A percentile compares a stretch with the other conserved stretches of the same genome.
Conservation (phyloP, 106 monocot species). For the Acanthochlamys bracteata region DNA sequence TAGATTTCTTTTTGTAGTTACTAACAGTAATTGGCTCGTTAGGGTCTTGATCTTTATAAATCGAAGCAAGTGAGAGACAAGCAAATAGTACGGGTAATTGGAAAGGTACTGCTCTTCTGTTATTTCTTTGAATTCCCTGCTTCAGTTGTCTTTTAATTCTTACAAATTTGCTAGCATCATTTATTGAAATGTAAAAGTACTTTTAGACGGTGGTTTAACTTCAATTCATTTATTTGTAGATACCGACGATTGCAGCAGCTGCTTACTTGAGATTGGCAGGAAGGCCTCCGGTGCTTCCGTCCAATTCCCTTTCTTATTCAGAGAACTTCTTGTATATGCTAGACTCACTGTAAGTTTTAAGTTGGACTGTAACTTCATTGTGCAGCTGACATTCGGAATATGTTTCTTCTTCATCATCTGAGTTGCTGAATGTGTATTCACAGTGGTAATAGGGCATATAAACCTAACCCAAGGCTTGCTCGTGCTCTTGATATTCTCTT, state of each 20-base stretch:
- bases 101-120: constrained; percentile 47
- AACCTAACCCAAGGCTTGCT: constrained; percentile 81
- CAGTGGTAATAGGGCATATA: constrained; percentile 75
- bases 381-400: not conserved
- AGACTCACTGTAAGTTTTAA: constrained; percentile 84
- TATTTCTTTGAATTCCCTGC: not conserved
- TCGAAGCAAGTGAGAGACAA: constrained; percentile 83
- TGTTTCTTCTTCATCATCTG: too few species aligned
- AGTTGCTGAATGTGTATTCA: not conserved
- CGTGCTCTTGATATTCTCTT: constrained; percentile 75
- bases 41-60: constrained; percentile 93
- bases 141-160: not conserved
- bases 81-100: constrained; percentile 82
- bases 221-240: constrained; percentile 34
- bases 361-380: not conserved
- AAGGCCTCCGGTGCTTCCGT: constrained; percentile 84
- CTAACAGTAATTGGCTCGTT: not conserved
- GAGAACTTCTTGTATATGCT: constrained; percentile 96
- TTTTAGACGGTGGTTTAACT: not conserved
- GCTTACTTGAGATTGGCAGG: constrained; percentile 85
- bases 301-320: constrained; percentile 78
- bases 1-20: not conserved
- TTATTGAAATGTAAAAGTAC: not conserved
- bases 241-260: constrained; percentile 93
- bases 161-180: not conserved